These are phyloP conservation scores for Penicillium robsamsonii DNA, from an alignment of 495 filamentous ascomycete species.

Conservation along the genomic window DNA sequence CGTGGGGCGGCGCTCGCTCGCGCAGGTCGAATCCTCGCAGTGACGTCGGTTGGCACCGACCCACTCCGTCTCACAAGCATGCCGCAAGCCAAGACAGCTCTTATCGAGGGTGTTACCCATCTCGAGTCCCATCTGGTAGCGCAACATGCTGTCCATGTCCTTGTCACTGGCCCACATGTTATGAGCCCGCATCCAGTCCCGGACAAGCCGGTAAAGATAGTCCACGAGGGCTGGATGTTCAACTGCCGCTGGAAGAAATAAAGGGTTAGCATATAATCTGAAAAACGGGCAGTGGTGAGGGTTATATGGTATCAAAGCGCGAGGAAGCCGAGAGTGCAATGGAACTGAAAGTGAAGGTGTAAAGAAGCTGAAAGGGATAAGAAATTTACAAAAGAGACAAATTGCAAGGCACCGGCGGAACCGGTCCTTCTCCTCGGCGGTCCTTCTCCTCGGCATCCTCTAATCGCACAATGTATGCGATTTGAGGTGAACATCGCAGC, in stretches of 20 bases:
- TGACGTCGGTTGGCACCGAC: conserved; percentile 23
- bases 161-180: conserved; percentile 12
- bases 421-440: conserved; percentile 30
- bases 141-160: conserved; percentile 20
- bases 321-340: neutral
- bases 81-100: conserved; percentile 18
- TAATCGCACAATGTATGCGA: conserved; percentile 21
- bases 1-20: conserved; percentile 17
- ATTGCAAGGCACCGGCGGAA: conserved; percentile 39
- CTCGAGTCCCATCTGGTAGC: conserved; percentile 30
- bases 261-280: neutral
- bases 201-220: conserved; percentile 37
- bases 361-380: neutral
- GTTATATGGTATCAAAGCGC: neutral
- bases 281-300: neutral
- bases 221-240: conserved; percentile 21
- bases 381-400: conserved; percentile 33
- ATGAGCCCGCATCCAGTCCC: conserved; percentile 32
- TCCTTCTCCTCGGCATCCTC: conserved; percentile 30
- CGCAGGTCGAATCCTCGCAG: conserved; percentile 29
- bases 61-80: conserved; percentile 42
- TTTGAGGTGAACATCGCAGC: conserved; percentile 27
- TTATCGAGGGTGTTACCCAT: conserved; percentile 16
- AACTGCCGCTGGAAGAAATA: conserved; percentile 15
- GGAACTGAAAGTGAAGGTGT: neutral